Evolutionary conservation across 2,329 filamentous ascomycete species (phyloP), one percentile per base, ranked within the genome.

Genomic region (Alternaria sp.): DNA sequence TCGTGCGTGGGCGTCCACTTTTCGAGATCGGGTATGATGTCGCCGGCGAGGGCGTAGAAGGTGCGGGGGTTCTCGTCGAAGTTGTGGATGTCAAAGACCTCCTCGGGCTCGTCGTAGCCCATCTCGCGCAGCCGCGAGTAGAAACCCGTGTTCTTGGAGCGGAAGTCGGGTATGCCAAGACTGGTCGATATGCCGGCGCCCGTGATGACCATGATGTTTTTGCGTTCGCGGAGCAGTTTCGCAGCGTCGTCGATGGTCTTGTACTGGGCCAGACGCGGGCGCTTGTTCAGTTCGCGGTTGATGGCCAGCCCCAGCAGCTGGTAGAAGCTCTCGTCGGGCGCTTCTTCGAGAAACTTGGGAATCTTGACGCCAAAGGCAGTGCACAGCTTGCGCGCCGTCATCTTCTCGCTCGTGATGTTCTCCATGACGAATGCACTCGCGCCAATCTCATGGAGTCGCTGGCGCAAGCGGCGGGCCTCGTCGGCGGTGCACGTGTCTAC

Each of bases 101-200:
- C 93, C 77, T 98, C 94, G 1, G 95, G 95, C 73, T 97, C 94
- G 67, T 84, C 88, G 64, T 89, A 85, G 7, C 93, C 93, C 63
- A 96, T 86, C 73, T 93, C 88, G 71, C 88, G 89, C 55, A 98
- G 85, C 76, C 93, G 91, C 49, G 93, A 90, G 81, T 98, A 98
- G 59, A 98, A 90, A 53, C 95, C 95, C 1, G 90, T 97, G 74
- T 93, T 91, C 79, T 96, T 96, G 56, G 94, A 97, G 69, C 96
- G 90, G 77, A 99, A 99, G 79, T 99, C 96, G 5, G 96, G 96
- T 63, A 99, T 98, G 65, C 96, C 96, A 19, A 99, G 88, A 55
- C 93, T 97, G 1, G 96, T 99, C 25, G 94, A 97, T 70, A 99
- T 98, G 69, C 96, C 96, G 17, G 96, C 96, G 55, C 96, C 96